Evolutionary conservation across 2,329 filamentous ascomycete genomes (phyloP).

Genomic region (Purpureocillium takamizusanense): DNA sequence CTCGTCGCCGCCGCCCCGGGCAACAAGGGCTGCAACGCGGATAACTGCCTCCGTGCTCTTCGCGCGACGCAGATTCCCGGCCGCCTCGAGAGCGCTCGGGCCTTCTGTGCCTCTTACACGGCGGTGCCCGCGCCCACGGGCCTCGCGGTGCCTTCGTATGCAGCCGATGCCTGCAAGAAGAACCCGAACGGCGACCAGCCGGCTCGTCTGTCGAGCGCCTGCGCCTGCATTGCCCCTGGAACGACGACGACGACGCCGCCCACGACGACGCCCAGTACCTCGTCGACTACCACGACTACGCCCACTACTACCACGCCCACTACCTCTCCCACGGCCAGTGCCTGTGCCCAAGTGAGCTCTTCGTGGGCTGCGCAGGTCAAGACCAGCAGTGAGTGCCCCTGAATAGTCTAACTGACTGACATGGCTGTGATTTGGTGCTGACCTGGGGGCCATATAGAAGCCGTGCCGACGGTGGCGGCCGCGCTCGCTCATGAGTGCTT

Average conservation of each 20-base stretch:
- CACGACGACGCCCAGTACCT: not conserved
- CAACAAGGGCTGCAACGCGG: conserved; percentile 16
- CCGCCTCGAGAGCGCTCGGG: conserved; percentile 19
- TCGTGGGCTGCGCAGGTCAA: conserved; percentile 7
- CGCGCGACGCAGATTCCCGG: conserved; percentile 21
- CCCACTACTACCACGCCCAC: conserved; percentile 2
- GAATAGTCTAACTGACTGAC: no score
- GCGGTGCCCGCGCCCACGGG: conserved; percentile 9
- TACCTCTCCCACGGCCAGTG: not conserved
- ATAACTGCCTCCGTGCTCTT: conserved; percentile 29
- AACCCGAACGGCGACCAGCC: conserved; percentile 10
- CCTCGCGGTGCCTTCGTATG: conserved; percentile 11
- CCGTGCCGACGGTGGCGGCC: conserved; percentile 23
- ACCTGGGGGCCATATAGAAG: conserved; percentile 5
- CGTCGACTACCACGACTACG: conserved; percentile 3
- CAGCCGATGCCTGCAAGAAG: conserved; percentile 10
- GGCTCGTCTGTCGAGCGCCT: conserved; percentile 13
- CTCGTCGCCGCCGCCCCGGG: conserved; percentile 1
- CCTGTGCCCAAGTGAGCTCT: conserved; percentile 8
- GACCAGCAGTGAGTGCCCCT: not conserved
- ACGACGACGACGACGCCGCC: conserved; percentile 5
- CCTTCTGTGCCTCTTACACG: conserved; percentile 19
- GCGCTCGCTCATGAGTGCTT: conserved; percentile 27
- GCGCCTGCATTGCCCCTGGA: conserved; percentile 9
- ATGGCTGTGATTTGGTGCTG: no score